Conservation (phyloP, 129 eudicot species). For the Sambucus nigra region DNA sequence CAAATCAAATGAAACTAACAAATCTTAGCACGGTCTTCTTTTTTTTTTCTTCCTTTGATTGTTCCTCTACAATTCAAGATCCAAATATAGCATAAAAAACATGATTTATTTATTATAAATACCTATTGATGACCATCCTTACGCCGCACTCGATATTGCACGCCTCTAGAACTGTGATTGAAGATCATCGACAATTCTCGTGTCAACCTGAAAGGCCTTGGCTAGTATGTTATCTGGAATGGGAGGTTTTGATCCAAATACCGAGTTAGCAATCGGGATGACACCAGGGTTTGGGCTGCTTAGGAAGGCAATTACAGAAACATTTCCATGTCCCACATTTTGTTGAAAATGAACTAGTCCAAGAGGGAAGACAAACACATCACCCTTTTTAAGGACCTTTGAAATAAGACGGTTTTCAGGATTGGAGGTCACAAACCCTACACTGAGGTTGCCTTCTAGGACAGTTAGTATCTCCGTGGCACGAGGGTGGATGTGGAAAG, state of each 20-base stretch:
- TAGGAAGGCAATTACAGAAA: not conserved
- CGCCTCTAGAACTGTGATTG: not conserved
- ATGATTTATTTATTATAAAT: too few species aligned
- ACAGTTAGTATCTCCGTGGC: not conserved
- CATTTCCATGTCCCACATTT: not conserved
- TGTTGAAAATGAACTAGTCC: not conserved
- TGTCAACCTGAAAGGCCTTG: not conserved
- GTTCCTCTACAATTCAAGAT: too few species aligned
- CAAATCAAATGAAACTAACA: not conserved
- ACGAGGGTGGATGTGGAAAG: slow-evolving; percentile 1
- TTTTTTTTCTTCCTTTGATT: too few species aligned
- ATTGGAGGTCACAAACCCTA: not conserved
- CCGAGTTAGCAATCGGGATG: not conserved
- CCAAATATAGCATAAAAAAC: too few species aligned
- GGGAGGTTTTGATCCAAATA: not conserved
- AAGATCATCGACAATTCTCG: not conserved
- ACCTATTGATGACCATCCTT: not conserved
- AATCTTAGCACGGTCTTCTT: too few species aligned
- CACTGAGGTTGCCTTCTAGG: not conserved
- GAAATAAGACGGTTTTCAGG: not conserved
- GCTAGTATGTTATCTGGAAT: not conserved
- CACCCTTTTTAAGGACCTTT: not conserved
- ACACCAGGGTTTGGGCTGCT: not conserved
- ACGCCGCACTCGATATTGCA: not conserved
- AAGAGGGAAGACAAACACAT: not conserved